Evolutionary conservation across 2,329 filamentous ascomycete genomes (phyloP).

Genomic region (Apiospora saccharicola): DNA sequence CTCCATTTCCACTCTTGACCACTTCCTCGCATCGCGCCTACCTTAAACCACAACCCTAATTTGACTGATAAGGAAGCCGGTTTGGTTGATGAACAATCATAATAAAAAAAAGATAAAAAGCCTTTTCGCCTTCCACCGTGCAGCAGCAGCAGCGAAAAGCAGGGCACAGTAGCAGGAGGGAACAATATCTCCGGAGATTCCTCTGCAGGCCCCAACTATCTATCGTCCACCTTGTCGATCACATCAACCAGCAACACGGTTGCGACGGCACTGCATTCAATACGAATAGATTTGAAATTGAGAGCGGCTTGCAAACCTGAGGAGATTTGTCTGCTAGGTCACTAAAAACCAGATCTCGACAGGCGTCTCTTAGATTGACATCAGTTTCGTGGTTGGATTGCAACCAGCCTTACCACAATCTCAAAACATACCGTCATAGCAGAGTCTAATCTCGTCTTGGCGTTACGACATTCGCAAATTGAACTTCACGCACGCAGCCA

Average conservation of each 20-base stretch:
- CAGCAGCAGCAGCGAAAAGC: background rate
- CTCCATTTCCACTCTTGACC: conserved; percentile 18
- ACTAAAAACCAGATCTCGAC: background rate
- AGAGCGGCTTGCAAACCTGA: conserved; percentile 6
- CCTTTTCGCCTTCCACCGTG: background rate
- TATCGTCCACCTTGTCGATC: conserved; percentile 6
- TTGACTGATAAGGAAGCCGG: conserved; percentile 2
- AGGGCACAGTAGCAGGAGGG: background rate
- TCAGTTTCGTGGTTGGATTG: conserved; percentile 9
- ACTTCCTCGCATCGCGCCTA: conserved; percentile 22
- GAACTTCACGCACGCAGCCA: conserved; percentile 16
- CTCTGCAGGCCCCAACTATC: background rate
- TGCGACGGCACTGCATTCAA: conserved; percentile 4
- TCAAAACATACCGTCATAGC: conserved; percentile 22
- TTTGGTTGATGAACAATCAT: background rate
- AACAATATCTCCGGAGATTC: background rate
- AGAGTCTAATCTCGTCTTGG: conserved; percentile 16
- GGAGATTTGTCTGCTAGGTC: background rate
- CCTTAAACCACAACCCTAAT: conserved; percentile 15
- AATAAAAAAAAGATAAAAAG: no score
- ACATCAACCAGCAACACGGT: conserved; percentile 2
- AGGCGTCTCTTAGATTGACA: background rate
- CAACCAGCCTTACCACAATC: conserved; percentile 17
- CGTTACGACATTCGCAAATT: conserved; percentile 20
- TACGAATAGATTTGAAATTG: background rate